phyloP scores from a whole-genome alignment of 2,329 filamentous ascomycete genomes.

The Huntiella bhutanensis region DNA sequence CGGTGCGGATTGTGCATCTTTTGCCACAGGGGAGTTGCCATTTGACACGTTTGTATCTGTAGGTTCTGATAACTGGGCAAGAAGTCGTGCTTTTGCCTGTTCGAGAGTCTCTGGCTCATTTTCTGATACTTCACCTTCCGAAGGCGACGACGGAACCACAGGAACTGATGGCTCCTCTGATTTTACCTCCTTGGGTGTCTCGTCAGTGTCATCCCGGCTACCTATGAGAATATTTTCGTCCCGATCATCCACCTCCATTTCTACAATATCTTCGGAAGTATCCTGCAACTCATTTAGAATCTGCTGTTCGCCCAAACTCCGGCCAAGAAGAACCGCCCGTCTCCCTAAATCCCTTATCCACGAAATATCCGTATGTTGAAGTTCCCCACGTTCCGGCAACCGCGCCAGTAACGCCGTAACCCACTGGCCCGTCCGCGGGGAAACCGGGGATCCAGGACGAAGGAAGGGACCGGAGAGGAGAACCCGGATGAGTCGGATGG shows the following conservation, averaged over 20 bases:
- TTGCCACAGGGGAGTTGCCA: too few species aligned
- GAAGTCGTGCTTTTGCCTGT: slow-evolving; percentile 28
- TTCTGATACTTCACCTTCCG: slow-evolving; percentile 20
- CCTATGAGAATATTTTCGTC: slow-evolving; percentile 10
- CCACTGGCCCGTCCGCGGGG: slow-evolving; percentile 59
- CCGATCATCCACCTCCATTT: slow-evolving; percentile 17
- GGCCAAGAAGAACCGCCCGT: slow-evolving; percentile 44
- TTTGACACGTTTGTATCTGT: too few species aligned
- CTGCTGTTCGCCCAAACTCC: slow-evolving; percentile 34
- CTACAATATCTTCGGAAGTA: slow-evolving; percentile 14
- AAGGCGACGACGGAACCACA: slow-evolving; percentile 14
- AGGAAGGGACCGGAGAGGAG: slow-evolving; percentile 46
- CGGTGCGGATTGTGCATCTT: slow-evolving; percentile 5
- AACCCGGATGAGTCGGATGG: slow-evolving; percentile 47
- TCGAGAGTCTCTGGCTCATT: slow-evolving; percentile 23
- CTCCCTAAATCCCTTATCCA: slow-evolving; percentile 64
- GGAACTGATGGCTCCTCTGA: background rate
- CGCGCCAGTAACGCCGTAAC: slow-evolving; percentile 65
- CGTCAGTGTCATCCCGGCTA: background rate
- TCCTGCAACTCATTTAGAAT: slow-evolving; percentile 26
- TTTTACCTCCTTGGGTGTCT: background rate
- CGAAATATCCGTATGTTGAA: slow-evolving; percentile 58
- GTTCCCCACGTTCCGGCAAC: slow-evolving; percentile 52
- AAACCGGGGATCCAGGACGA: slow-evolving; percentile 37
- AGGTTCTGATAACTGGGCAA: slow-evolving; percentile 23